Evolutionary conservation across 805 yeast species (phyloP), one percentile per base, ranked within the genome.

Genomic region (Suhomyces faveliae): DNA sequence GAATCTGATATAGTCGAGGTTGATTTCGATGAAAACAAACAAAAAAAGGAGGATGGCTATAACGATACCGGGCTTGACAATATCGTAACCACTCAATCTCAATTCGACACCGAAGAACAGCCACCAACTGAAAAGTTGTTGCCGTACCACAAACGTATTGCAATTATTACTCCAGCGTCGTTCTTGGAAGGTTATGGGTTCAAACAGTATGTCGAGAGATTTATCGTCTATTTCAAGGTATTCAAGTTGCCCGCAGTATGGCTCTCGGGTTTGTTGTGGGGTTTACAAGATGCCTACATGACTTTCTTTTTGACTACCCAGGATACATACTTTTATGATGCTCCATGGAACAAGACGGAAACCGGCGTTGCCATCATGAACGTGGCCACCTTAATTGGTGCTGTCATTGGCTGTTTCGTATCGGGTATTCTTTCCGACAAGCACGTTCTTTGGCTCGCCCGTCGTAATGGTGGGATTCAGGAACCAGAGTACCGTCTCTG

Each of bases 341-440:
- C 67, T 10, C 73, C 73, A 2, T 70, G 60, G 55, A 69, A 54
- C 53, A 64, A 66, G 44, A 58, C 66, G 17, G 53, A 67, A 53
- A 62, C 64, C 5, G 69, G 68, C 10, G 71, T 70, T 9, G 73
- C 72, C 6, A 50, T 70, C 35, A 69, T 70, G 74, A 70, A 70
- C 51, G 60, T 70, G 22, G 72, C 74, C 8, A 63, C 69, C 33
- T 60, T 70, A 39, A 69, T 70, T 37, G 74, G 75, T 4, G 73
- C 74, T 2, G 55, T 68, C 6, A 61, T 69, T 38, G 74, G 74
- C 3, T 70, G 74, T 56, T 51, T 67, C 60, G 61, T 56, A 66
- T 53, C 73, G 17, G 74, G 74, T 40, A 55, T 60, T 1, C 23
- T 67, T 17, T 61, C 68, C 24, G 74, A 69, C 53, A 58, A 60